Evolutionary conservation across 2,329 filamentous ascomycete genomes (phyloP), one percentile per base, ranked within the genome.

Genomic region (Botryotinia calthae): DNA sequence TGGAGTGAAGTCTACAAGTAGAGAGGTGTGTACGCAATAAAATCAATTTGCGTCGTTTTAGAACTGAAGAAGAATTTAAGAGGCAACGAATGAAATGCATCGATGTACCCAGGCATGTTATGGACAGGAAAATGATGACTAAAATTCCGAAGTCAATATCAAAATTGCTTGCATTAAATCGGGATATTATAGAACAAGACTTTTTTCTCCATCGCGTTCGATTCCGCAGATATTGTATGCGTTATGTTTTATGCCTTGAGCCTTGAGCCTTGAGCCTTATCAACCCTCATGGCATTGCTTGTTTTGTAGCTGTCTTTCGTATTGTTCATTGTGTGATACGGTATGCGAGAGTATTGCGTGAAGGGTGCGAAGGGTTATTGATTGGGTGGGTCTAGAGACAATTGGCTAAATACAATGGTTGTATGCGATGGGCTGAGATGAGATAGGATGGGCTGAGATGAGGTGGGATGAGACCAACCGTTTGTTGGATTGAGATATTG

Each of bases 261-360:
- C 34, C 34, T 62, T 62, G 8, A 34, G 34, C 34, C 34, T 37
- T 37, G 34, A 6, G 34, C 34, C 34, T 34, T n/a, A n/a, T n/a
- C n/a, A n/a, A n/a, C n/a, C n/a, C n/a, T n/a, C n/a, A 61, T 61
- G 34, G 58, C 31, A 61, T 37, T 61, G 34, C 58, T 61, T 61
- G 58, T 40, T 61, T 61, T 14, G 34, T 25, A 6, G 25, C 25
- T n/a, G 48, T 25, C 22, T n/a, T 40, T 16, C 3, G 58, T 16
- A n/a, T 9, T 61, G 12, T 40, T 2, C 34, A 18, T 40, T 4
- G 2, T 40, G 34, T 12, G 9, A 59, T 40, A 25, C 16, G 58
- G 7, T 40, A 16, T 37, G 58, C 16, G 51, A 28, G 58, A 5
- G 34, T n/a, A 20, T 40, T 18, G 34, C 4, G 25, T 2, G 59